phyloP scores from a whole-genome alignment of 108 stramenopile species.

The Parietichytrium sp. region DNA sequence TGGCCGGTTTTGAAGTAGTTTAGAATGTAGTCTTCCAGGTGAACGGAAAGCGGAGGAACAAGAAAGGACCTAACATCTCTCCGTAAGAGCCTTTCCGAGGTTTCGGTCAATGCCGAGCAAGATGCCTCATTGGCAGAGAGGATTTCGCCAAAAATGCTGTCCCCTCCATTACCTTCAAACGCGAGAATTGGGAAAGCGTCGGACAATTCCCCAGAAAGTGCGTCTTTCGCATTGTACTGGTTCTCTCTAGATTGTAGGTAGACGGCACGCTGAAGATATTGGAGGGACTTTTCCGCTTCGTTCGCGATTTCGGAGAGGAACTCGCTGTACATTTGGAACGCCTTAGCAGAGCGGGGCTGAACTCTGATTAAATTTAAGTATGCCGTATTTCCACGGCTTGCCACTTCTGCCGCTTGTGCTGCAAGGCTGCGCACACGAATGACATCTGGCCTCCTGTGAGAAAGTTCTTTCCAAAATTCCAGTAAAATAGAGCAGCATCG shows the following conservation, averaged over 20 bases:
- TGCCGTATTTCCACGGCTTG: not conserved
- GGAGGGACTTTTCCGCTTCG: not conserved
- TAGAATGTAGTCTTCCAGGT: not conserved
- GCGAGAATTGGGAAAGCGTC: not conserved
- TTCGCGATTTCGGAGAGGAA: slow-evolving; percentile 19
- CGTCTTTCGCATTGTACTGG: no score
- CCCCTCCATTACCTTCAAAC: not conserved
- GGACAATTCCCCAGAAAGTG: not conserved
- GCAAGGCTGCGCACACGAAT: not conserved
- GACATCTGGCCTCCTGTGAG: not conserved
- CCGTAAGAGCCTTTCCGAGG: not conserved
- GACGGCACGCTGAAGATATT: not conserved
- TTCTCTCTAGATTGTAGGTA: not conserved
- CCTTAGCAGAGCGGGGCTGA: not conserved
- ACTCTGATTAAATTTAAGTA: not conserved
- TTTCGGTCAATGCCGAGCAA: not conserved
- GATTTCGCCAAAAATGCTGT: not conserved
- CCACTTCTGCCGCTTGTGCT: not conserved
- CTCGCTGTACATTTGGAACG: not conserved
- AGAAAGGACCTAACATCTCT: not conserved
- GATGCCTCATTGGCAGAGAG: not conserved
- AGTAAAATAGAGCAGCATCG: not conserved
- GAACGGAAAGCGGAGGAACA: not conserved
- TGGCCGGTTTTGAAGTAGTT: not conserved
- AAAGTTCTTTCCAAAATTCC: slow-evolving; percentile 33